Evolutionary conservation across 2,329 filamentous ascomycete species (phyloP).

Genomic region (Pseudopithomyces chartarum): DNA sequence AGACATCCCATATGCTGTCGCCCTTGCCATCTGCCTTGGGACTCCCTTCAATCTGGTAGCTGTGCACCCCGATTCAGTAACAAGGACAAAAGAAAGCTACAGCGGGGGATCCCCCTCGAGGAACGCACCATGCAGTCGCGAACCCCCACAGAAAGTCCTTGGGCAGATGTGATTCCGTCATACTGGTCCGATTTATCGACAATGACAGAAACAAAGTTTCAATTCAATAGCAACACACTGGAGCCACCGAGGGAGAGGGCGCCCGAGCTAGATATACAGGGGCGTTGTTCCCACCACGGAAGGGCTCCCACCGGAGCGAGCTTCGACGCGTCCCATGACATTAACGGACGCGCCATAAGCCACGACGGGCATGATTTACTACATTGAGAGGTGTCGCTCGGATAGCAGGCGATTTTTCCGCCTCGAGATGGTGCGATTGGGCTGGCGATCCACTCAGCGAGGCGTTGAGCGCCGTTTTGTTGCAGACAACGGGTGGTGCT

Average conservation of each 20-base stretch:
- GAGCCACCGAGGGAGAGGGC: conserved; percentile 17
- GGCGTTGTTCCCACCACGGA: conserved; percentile 34
- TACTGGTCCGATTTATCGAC: conserved; percentile 18
- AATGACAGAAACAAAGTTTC: neutral
- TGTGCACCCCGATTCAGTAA: conserved; percentile 47
- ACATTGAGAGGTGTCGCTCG: conserved; percentile 20
- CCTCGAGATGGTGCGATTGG: conserved; percentile 23
- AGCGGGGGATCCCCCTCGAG: conserved; percentile 19
- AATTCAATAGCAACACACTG: conserved; percentile 4
- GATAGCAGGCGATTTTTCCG: conserved; percentile 26
- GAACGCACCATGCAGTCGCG: conserved; percentile 48
- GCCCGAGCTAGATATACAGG: conserved; percentile 39
- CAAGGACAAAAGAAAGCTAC: conserved; percentile 4
- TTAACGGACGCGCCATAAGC: conserved; percentile 29
- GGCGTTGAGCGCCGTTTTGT: conserved; percentile 18
- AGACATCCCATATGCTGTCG: conserved; percentile 89
- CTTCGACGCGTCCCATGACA: conserved; percentile 35
- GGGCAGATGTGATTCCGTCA: conserved; percentile 44
- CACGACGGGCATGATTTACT: conserved; percentile 24
- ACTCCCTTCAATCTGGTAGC: conserved; percentile 87
- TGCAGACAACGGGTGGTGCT: conserved; percentile 12
- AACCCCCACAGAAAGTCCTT: conserved; percentile 50
- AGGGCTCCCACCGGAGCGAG: conserved; percentile 42
- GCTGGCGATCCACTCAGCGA: conserved; percentile 21
- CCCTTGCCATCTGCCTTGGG: conserved; percentile 75